Conservation (phyloP, 805 yeast genomes). For the Candida multigemmis region DNA sequence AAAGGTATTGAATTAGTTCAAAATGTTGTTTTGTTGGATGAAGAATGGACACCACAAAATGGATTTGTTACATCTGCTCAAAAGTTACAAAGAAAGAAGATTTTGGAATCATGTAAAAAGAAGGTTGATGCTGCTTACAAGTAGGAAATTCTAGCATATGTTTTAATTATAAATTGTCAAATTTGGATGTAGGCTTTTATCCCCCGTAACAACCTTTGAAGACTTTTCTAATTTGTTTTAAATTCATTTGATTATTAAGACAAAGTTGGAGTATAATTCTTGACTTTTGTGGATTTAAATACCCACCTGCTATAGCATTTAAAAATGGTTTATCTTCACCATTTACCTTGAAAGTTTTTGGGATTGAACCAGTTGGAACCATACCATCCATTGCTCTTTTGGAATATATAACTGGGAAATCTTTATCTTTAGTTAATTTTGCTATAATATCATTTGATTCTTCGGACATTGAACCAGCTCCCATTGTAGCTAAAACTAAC, state of each 20-base stretch:
- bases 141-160: conserved; percentile 1
- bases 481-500: conserved; percentile 59
- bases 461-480: conserved; percentile 58
- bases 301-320: conserved; percentile 53
- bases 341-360: conserved; percentile 13
- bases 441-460: conserved; percentile 36
- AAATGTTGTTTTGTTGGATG: conserved; percentile 71
- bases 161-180: conserved; percentile 1
- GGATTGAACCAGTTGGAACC: conserved; percentile 47
- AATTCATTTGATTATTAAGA: conserved; percentile 29
- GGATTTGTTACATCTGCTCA: conserved; percentile 94
- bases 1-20: conserved; percentile 77
- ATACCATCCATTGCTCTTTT: conserved; percentile 65
- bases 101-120: conserved; percentile 57
- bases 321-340: conserved; percentile 8
- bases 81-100: conserved; percentile 89
- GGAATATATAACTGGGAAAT: conserved; percentile 52
- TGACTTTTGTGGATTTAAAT: conserved; percentile 56
- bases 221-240: conserved; percentile 30
- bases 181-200: not conserved
- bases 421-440: conserved; percentile 22
- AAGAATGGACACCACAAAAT: conserved; percentile 97
- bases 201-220: conserved; percentile 51
- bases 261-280: conserved; percentile 52
- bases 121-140: conserved; percentile 59